phyloP scores from a whole-genome alignment of 306 rosid species.

The apple (Malus domestica) region ASM211411v1 NC_041791.1:2791501-2792000 shows the following conservation, averaged over 20 bases:
- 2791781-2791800: conserved; percentile 54
- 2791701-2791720: conserved; percentile 45
- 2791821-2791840: conserved; percentile 50
- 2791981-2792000: background rate
- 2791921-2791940: background rate
- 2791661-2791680: conserved; percentile 40
- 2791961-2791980: background rate
- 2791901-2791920: background rate
- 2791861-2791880: conserved; percentile 23
- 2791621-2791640: conserved; percentile 44
- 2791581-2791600: conserved; percentile 27
- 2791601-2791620: conserved; percentile 40
- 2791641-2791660: conserved; percentile 50
- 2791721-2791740: conserved; percentile 38
- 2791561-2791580: conserved; percentile 72
- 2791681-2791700: conserved; percentile 17
- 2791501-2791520: too few species aligned
- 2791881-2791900: background rate
- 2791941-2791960: background rate
- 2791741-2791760: conserved; percentile 28
- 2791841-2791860: conserved; percentile 36
- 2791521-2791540: too few species aligned
- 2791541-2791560: conserved; percentile 48
- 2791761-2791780: conserved; percentile 34
- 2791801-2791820: conserved; percentile 40